phyloP scores from a whole-genome alignment of 768 basidiomycete genomes.

The Fomitopsis pulvina region DNA sequence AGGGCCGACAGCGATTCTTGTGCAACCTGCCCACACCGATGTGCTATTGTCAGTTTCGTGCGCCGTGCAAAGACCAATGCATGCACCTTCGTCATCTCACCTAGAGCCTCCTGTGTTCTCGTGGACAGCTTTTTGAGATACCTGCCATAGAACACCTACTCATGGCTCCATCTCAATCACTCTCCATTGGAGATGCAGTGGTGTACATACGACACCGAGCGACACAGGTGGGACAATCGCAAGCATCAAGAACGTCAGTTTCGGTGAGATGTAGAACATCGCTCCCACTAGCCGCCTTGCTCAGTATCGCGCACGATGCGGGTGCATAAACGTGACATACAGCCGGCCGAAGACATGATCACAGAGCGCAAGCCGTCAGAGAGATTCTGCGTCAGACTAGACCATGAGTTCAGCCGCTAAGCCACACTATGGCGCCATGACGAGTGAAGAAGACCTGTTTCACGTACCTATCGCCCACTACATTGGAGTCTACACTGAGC shows the following conservation, averaged over 20 bases:
- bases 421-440: too few relatives aligned
- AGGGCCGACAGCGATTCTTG: slow-evolving; percentile 86
- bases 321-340: slow-evolving; percentile 43
- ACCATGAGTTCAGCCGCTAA: slow-evolving; percentile 1
- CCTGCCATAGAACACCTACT: slow-evolving; percentile 88
- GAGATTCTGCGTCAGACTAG: slow-evolving; percentile 69
- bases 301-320: neutral
- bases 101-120: slow-evolving; percentile 89
- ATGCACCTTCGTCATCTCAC: slow-evolving; percentile 80
- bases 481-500: slow-evolving; percentile 84
- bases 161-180: neutral
- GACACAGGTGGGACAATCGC: slow-evolving; percentile 86
- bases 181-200: neutral
- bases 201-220: slow-evolving; percentile 62
- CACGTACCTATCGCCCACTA: slow-evolving; percentile 84
- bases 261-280: slow-evolving; percentile 91
- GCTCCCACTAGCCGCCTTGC: slow-evolving; percentile 57
- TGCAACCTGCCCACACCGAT: slow-evolving; percentile 47
- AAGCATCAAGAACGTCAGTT: slow-evolving; percentile 88
- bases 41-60: neutral
- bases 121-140: slow-evolving; percentile 91
- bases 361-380: slow-evolving; percentile 78
- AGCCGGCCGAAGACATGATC: slow-evolving; percentile 90
- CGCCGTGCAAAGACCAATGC: neutral
- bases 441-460: neutral